A percentile compares a stretch with the other conserved stretches of the same genome.
Evolutionary conservation across 495 filamentous ascomycete genomes (phyloP).

Genomic region (Aspergillus asperescens): DNA sequence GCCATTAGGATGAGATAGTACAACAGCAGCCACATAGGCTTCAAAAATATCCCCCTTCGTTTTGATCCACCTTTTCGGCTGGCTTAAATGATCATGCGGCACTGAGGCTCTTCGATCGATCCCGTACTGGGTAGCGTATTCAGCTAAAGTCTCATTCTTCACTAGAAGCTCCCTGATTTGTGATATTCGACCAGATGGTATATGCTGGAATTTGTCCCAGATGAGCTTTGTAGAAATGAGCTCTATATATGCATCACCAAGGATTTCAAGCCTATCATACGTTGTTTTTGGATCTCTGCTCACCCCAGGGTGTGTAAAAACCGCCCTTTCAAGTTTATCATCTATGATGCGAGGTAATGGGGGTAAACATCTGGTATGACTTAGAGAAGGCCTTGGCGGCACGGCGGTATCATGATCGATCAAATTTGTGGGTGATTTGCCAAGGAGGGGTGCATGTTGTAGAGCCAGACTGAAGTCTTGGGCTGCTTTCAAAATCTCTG

Average conservation of each 20-base stretch:
- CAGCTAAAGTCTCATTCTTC: constrained; percentile 69
- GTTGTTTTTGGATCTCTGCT: constrained; percentile 27
- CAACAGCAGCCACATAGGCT: constrained; percentile 74
- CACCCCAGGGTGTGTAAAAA: constrained; percentile 63
- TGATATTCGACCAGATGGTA: constrained; percentile 54
- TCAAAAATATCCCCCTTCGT: constrained; percentile 81
- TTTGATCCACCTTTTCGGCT: constrained; percentile 56
- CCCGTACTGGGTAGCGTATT: constrained; percentile 60
- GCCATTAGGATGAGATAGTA: constrained; percentile 61
- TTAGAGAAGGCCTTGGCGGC: neutral
- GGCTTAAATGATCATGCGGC: constrained; percentile 35
- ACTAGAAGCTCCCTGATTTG: constrained; percentile 65
- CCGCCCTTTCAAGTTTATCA: constrained; percentile 49
- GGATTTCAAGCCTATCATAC: constrained; percentile 70
- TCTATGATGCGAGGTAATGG: constrained; percentile 56
- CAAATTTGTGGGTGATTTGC: neutral
- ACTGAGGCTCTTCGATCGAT: constrained; percentile 57
- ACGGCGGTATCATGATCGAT: neutral
- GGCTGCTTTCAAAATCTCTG: constrained; percentile 23
- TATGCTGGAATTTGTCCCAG: constrained; percentile 53
- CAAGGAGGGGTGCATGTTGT: neutral
- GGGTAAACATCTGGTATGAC: constrained; percentile 29
- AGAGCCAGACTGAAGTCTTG: constrained; percentile 22
- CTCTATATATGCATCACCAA: constrained; percentile 72
- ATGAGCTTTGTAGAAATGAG: constrained; percentile 62